phyloP scores from a whole-genome alignment of 257 asterid species.

The Lycium barbarum region DNA sequence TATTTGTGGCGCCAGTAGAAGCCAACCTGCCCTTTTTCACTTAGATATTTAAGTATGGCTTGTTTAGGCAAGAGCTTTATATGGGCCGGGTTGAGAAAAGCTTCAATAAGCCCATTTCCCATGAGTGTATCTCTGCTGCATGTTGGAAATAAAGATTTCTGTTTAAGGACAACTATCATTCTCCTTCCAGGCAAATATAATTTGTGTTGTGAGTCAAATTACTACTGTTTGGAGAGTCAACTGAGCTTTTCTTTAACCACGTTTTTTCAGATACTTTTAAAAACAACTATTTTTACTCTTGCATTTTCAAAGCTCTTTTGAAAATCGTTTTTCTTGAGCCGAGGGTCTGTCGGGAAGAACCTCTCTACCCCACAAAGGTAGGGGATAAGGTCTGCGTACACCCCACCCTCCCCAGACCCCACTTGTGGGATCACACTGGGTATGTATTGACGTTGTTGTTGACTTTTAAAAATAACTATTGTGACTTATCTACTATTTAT shows the following conservation, averaged over 20 bases:
- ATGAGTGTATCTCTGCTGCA: not conserved
- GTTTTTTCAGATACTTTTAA: not conserved
- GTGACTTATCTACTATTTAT: not conserved
- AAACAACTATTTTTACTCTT: not conserved
- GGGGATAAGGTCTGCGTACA: no score
- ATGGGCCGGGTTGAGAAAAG: not conserved
- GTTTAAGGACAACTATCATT: not conserved
- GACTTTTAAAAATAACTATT: not conserved
- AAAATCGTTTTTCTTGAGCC: no score
- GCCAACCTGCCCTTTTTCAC: not conserved
- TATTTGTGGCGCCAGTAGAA: not conserved
- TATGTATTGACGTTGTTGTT: no score
- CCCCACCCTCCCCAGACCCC: no score
- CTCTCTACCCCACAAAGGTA: no score
- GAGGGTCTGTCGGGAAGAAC: no score
- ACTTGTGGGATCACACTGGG: no score
- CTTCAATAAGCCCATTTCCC: constrained; percentile 5
- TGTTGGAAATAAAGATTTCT: not conserved
- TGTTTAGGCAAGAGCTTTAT: constrained; percentile 16
- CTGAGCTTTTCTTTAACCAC: not conserved
- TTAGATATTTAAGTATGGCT: constrained; percentile 4
- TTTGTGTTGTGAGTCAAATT: not conserved
- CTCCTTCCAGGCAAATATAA: not conserved
- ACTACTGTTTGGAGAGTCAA: not conserved
- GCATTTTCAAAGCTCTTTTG: no score